Evolutionary conservation across 805 yeast species (phyloP).

Genomic region (Ogataea salicorniae): DNA sequence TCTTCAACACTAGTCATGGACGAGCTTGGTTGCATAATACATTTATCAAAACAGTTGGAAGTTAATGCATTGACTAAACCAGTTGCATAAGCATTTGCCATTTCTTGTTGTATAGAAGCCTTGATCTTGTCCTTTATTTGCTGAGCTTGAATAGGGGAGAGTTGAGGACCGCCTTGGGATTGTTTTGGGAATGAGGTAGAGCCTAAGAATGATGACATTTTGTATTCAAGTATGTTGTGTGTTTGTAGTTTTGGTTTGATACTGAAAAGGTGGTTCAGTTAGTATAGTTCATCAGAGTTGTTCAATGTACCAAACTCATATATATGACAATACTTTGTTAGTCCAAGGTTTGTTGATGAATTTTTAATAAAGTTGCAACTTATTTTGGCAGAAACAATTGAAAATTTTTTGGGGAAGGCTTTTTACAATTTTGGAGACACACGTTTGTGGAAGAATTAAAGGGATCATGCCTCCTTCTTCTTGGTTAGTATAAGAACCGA

Average conservation of each 20-base stretch:
- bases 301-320: too few relatives aligned
- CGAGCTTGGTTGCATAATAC: conserved; percentile 59
- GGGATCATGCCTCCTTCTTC: too few relatives aligned
- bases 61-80: conserved; percentile 81
- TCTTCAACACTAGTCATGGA: conserved; percentile 47
- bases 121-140: conserved; percentile 60
- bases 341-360: too few relatives aligned
- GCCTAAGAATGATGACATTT: conserved; percentile 30
- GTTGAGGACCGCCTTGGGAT: conserved; percentile 3
- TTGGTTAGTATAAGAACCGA: too few relatives aligned
- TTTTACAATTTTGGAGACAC: too few relatives aligned
- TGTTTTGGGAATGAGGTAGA: conserved; percentile 13
- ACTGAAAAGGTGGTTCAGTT: background rate
- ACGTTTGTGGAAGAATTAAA: too few relatives aligned
- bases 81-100: conserved; percentile 89
- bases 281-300: too few relatives aligned
- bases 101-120: conserved; percentile 68
- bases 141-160: conserved; percentile 27
- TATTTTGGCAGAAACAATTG: too few relatives aligned
- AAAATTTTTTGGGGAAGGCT: too few relatives aligned
- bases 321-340: too few relatives aligned
- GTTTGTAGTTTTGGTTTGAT: background rate
- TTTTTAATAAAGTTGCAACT: too few relatives aligned
- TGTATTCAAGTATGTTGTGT: background rate
- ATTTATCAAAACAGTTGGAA: conserved; percentile 80